Conservation (phyloP, 805 yeast species). For the Candida broadrunensis region DNA sequence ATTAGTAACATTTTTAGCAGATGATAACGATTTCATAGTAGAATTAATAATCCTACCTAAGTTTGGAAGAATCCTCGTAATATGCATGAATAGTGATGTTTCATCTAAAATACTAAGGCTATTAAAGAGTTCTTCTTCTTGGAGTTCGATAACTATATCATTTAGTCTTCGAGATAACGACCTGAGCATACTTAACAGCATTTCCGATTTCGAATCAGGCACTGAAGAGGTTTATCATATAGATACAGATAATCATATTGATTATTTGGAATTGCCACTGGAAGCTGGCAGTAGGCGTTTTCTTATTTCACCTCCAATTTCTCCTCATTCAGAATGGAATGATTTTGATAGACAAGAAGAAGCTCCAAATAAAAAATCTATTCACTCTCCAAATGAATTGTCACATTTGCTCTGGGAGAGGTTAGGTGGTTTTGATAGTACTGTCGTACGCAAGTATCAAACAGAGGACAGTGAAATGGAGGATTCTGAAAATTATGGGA, state of each 20-base stretch:
- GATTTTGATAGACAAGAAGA: conserved; percentile 41
- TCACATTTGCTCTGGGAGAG: conserved; percentile 44
- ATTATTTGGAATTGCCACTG: conserved; percentile 39
- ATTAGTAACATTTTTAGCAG: conserved; percentile 23
- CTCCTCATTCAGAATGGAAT: conserved; percentile 45
- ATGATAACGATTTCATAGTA: conserved; percentile 15
- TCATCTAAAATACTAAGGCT: conserved; percentile 18
- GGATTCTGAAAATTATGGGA: background rate
- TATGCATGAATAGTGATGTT: conserved; percentile 22
- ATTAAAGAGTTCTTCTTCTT: conserved; percentile 12
- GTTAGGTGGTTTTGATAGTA: conserved; percentile 38
- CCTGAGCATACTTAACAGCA: background rate
- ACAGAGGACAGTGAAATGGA: conserved; percentile 10
- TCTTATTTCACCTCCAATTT: conserved; percentile 43
- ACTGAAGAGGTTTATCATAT: background rate
- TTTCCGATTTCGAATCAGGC: background rate
- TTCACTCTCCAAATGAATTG: conserved; percentile 37
- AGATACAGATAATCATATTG: conserved; percentile 7
- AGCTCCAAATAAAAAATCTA: conserved; percentile 34
- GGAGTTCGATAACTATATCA: conserved; percentile 16
- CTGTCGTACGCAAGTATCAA: conserved; percentile 27
- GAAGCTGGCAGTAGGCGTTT: conserved; percentile 35
- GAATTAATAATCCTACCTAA: conserved; percentile 32
- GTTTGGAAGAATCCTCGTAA: conserved; percentile 31
- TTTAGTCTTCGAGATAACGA: conserved; percentile 36